Evolutionary conservation across 2,329 filamentous ascomycete species (phyloP).

Genomic region (Fusarium sp.): DNA sequence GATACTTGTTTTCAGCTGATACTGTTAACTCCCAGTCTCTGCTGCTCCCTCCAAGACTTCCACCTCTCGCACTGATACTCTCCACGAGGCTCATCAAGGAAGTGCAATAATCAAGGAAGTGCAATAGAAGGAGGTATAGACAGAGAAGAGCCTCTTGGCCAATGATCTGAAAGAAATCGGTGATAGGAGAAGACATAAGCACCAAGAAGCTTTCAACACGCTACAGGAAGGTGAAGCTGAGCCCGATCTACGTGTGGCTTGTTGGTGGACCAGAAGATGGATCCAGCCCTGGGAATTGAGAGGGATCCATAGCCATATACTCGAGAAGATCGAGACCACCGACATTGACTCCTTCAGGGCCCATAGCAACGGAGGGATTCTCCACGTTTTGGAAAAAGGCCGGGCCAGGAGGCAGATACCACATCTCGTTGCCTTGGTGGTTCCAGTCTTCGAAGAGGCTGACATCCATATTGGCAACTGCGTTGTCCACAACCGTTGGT

Average conservation of each 20-base stretch:
- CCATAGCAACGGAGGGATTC: conserved; percentile 72
- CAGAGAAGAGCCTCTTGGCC: not conserved
- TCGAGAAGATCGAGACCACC: conserved; percentile 75
- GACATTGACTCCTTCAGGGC: conserved; percentile 74
- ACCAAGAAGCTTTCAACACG: not conserved
- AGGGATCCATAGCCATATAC: conserved; percentile 73
- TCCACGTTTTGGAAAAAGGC: conserved; percentile 75
- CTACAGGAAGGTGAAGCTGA: not conserved
- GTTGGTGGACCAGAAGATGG: conserved; percentile 43
- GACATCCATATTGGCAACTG: conserved; percentile 51
- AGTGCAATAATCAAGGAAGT: not conserved
- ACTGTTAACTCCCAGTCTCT: not conserved
- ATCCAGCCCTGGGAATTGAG: conserved; percentile 55
- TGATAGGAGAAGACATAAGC: not conserved
- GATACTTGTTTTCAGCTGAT: not conserved
- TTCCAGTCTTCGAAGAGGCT: conserved; percentile 68
- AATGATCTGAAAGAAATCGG: not conserved
- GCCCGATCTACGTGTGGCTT: conserved; percentile 15
- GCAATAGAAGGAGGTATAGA: not conserved
- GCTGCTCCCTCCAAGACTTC: not conserved
- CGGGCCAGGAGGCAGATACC: conserved; percentile 73
- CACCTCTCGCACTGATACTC: not conserved
- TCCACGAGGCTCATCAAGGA: not conserved
- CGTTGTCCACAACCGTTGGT: conserved; percentile 55
- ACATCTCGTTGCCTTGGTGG: conserved; percentile 70